Base-by-base conservation (phyloP, 1,284 basidiomycete genomes). In the Fomitopsis betulina region DNA sequence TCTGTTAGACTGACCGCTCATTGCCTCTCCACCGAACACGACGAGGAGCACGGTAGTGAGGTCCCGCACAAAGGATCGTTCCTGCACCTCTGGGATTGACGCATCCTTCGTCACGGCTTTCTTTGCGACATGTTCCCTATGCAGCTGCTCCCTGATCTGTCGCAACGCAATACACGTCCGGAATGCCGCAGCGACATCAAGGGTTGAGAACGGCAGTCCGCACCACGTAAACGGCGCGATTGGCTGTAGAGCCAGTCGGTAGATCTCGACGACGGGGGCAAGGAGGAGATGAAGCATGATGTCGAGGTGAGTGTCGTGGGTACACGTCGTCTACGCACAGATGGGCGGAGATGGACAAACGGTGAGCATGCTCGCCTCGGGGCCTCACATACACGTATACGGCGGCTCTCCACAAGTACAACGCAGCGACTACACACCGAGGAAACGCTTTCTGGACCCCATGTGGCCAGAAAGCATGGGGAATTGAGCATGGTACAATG, bases 21-120 rank as follows among this genome's bases (percentile, higher is more conserved):
- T 71, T 1, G 83, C 84, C 70, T 90, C 87, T 12, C 89, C 89
- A 17, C 88, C 89, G 65, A 85, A 90, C 0, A 90, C 87, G 35
- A 90, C 83, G 9, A 83, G 72, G 35, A 89, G 73, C 0, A 84
- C 84, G 2, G 86, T 78, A 1, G 79, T 67, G 2, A 80, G 70
- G 62, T 82, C 82, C 63, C 84, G 80, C 43, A 79, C 75, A 61
- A 87, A 86, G 1, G 85, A 86, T 17, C 74, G 71, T 33, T 73
- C 67, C 64, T 88, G 86, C 13, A 78, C 61, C 21, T 66, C 67
- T 45, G 62, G 55, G 13, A 68, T 55, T 2, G 55, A 25, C 12
- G 47, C 58, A 53, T 60, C 63, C 27, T 56, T 45, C 49, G 57
- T 40, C 1, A 57, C 58, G 12, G 61, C 60, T 45, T 56, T 54